Conservation (phyloP, 495 filamentous ascomycete genomes). For the Trichoderma asperelloides region DNA sequence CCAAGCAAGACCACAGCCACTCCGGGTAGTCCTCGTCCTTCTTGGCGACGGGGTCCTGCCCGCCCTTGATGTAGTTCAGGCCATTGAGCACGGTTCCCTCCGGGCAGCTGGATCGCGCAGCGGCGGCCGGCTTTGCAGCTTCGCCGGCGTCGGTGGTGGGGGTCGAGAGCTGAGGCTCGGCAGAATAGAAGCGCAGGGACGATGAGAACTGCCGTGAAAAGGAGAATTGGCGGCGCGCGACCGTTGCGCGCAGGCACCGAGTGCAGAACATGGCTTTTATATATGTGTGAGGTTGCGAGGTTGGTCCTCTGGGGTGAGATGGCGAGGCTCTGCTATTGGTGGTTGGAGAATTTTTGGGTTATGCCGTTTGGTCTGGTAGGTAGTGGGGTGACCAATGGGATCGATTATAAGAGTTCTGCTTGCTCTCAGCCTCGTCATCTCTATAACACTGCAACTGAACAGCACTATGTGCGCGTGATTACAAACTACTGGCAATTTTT, state of each 20-base stretch:
- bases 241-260: constrained; percentile 27
- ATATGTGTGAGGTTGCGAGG: not conserved
- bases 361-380: not conserved
- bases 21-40: constrained; percentile 80
- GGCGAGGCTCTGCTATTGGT: not conserved
- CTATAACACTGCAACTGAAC: not conserved
- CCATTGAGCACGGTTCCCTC: constrained; percentile 68
- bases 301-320: constrained; percentile 7
- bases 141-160: constrained; percentile 19
- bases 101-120: constrained; percentile 40
- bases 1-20: constrained; percentile 81
- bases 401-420: not conserved
- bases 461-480: not conserved
- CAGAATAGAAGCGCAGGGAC: constrained; percentile 8
- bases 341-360: constrained; percentile 32
- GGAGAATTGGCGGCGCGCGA: constrained; percentile 1
- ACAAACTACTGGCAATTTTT: not conserved
- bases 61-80: constrained; percentile 77
- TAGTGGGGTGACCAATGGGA: constrained; percentile 5
- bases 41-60: constrained; percentile 60
- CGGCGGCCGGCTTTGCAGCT: constrained; percentile 15
- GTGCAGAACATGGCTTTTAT: constrained; percentile 36
- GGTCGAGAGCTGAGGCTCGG: constrained; percentile 22
- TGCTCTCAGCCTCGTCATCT: not conserved
- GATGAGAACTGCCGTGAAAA: constrained; percentile 13